phyloP scores from a whole-genome alignment of 2,329 filamentous ascomycete genomes.

The Beauveria pseudobassiana region DNA sequence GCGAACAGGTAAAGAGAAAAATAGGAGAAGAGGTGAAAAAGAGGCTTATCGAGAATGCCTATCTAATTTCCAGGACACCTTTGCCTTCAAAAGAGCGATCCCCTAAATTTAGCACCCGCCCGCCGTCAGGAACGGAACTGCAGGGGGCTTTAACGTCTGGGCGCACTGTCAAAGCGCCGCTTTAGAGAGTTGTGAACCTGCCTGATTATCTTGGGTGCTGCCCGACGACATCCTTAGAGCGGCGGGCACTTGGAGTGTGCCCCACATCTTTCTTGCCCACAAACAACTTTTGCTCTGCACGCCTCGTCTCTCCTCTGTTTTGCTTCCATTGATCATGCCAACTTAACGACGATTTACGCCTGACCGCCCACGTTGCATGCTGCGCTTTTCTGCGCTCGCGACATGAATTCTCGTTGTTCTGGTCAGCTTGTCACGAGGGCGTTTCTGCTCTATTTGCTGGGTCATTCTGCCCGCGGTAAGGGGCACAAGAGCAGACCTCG shows the following conservation, averaged over 20 bases:
- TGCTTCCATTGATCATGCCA: not conserved
- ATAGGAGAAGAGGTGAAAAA: not conserved
- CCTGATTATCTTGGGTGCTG: not conserved
- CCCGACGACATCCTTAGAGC: not conserved
- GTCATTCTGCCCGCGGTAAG: not conserved
- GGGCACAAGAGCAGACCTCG: conserved; percentile 4
- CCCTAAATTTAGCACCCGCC: conserved; percentile 6
- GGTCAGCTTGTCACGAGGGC: not conserved
- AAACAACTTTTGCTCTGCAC: not conserved
- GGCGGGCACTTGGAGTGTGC: not conserved
- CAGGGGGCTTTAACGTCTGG: not conserved
- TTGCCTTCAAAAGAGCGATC: conserved; percentile 9
- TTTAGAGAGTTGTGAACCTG: not conserved
- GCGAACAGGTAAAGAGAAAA: not conserved
- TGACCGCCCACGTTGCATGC: not conserved
- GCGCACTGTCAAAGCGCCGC: not conserved
- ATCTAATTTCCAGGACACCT: conserved; percentile 13
- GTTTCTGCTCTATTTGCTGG: not conserved
- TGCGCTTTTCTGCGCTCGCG: not conserved
- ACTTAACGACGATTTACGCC: not conserved
- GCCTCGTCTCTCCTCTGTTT: not conserved
- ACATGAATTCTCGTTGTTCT: not conserved
- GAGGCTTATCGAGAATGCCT: not conserved
- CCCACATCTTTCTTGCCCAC: not conserved
- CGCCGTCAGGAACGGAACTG: not conserved